These are phyloP conservation scores for Aspergillus vadensis DNA, from an alignment of 2,329 filamentous ascomycete species.

Conservation along the genomic window DNA sequence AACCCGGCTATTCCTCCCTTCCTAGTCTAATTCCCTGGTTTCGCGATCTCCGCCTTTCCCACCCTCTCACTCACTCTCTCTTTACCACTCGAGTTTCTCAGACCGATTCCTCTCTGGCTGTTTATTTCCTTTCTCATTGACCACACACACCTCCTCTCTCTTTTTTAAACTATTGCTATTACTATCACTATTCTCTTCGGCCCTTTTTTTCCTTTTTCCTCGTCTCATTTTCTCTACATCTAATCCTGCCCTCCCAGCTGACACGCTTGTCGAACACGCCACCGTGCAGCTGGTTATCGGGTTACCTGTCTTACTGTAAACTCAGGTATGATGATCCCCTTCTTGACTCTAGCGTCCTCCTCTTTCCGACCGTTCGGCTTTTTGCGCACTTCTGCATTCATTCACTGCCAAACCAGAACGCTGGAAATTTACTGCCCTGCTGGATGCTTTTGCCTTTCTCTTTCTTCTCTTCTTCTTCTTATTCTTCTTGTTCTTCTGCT, in stretches of 20 bases:
- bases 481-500: background rate
- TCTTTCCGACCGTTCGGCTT: constrained; percentile 14
- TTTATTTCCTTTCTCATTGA: constrained; percentile 16
- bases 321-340: constrained; percentile 3
- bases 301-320: constrained; percentile 13
- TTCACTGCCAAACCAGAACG: constrained; percentile 7
- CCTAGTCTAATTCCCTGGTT: constrained; percentile 10
- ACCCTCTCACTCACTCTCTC: constrained; percentile 1
- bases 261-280: constrained; percentile 24
- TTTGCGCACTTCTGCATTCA: constrained; percentile 12
- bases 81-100: constrained; percentile 1
- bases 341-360: constrained; percentile 5
- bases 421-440: background rate
- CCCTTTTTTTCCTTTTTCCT: constrained; percentile 20
- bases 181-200: too few relatives aligned
- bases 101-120: constrained; percentile 3
- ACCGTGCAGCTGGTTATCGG: constrained; percentile 15
- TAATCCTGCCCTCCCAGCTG: constrained; percentile 24
- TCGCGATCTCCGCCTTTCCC: constrained; percentile 7
- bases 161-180: background rate
- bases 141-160: constrained; percentile 8
- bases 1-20: background rate
- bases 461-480: background rate
- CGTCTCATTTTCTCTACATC: constrained; percentile 30
- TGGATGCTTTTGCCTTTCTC: background rate